Evolutionary conservation across 495 filamentous ascomycete genomes (phyloP), one percentile per base, ranked within the genome.

Genomic region (Talaromyces thailandensis): DNA sequence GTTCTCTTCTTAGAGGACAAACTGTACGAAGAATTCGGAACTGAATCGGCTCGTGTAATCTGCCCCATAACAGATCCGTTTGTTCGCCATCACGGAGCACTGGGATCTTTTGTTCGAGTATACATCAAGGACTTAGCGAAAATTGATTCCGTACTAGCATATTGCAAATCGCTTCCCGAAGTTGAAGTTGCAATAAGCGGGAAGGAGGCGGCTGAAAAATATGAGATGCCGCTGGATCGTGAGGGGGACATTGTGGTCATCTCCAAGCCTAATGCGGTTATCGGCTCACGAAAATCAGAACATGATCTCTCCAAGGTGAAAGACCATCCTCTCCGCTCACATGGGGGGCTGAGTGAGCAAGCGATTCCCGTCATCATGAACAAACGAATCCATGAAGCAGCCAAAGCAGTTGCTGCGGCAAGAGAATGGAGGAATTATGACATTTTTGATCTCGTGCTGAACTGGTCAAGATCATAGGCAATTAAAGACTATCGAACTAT

Each of bases 1-100:
- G 72, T 73, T 6, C 50, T 76, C 8, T 76, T 74, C 61, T 57
- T 76, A 2, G 69, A 76, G 53, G 72, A 76, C 48, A 60, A 58
- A 8, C 61, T 75, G 23, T 64, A 70, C 29, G 56, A 55, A 18
- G 64, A 68, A 24, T 75, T 69, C 48, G 69, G 69, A 7, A 9
- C 40, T 7, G 65, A 59, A 11, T 67, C 64, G 43, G 67, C 66
- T 6, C 64, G 72, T 29, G 71, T 76, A 7, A 76, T 76, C n/a
- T 75, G 73, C 40, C 73, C 73, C 12, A 75, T 76, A 21, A 71
- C 71, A 0, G 73, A 76, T 58, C 71, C 71, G 0, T 76, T 75
- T 55, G 71, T 73, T 25, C 65, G 66, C 21, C 72, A 76, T 51
- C 72, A 76, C 62, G 72, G 69, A 9, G 72, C 71, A 7, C 64